These are phyloP conservation scores for Pseudogymnoascus verrucosus DNA, from an alignment of 2,329 filamentous ascomycete genomes.

Conservation along the genomic window DNA sequence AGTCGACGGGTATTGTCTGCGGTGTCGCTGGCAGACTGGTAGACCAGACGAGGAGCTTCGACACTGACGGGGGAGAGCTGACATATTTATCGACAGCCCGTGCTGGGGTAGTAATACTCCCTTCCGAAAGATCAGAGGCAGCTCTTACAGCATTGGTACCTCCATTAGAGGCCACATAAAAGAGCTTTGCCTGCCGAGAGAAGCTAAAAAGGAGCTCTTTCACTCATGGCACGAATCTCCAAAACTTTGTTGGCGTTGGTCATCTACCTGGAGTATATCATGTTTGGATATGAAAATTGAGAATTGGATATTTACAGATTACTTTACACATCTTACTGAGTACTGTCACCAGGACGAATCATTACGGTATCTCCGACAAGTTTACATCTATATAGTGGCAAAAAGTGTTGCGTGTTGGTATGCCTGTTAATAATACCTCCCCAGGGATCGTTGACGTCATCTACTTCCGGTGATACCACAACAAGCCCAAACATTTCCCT, in stretches of 20 bases:
- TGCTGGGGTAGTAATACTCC: slow-evolving; percentile 82
- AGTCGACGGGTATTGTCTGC: slow-evolving; percentile 91
- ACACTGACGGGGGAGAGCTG: slow-evolving; percentile 54
- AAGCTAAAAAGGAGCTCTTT: background rate
- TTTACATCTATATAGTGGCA: slow-evolving; percentile 1
- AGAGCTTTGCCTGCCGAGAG: background rate
- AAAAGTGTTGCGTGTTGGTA: background rate
- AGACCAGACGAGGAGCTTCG: slow-evolving; percentile 49
- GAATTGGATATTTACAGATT: background rate
- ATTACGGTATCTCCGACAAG: background rate
- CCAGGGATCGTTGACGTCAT: slow-evolving; percentile 3
- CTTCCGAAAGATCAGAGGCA: slow-evolving; percentile 62
- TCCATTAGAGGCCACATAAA: background rate
- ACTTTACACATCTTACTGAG: background rate
- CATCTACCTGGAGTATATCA: background rate
- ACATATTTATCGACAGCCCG: slow-evolving; percentile 85
- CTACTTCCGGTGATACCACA: background rate
- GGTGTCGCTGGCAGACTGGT: slow-evolving; percentile 81
- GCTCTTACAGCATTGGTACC: slow-evolving; percentile 53
- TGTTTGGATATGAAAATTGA: background rate
- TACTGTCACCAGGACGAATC: background rate
- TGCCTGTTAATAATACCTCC: background rate
- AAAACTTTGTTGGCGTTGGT: background rate
- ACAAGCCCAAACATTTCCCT: background rate
- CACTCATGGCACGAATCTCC: background rate